Conservation (phyloP, 2,329 filamentous ascomycete genomes). For the Metarhizium guizhouense region DNA sequence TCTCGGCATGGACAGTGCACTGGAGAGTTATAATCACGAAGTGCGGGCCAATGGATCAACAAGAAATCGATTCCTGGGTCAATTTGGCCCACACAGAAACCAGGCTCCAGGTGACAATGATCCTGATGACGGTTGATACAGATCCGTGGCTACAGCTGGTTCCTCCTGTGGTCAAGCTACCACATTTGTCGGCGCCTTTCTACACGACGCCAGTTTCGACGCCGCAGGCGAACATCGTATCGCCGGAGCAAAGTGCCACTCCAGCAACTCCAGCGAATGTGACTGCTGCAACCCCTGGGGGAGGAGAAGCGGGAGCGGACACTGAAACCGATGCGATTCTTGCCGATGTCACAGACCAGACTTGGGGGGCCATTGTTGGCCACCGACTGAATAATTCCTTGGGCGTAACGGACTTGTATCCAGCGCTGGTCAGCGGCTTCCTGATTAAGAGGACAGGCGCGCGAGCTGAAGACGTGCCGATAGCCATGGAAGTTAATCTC, state of each 20-base stretch:
- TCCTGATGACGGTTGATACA: constrained; percentile 56
- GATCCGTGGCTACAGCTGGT: constrained; percentile 55
- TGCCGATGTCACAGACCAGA: constrained; percentile 64
- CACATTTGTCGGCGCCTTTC: constrained; percentile 34
- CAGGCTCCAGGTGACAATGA: constrained; percentile 42
- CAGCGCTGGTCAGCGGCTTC: constrained; percentile 55
- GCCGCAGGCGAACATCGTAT: constrained; percentile 50
- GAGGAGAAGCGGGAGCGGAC: constrained; percentile 33
- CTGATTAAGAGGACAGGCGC: constrained; percentile 54
- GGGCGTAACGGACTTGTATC: constrained; percentile 44
- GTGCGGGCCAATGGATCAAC: constrained; percentile 56
- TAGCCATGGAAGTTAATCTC: constrained; percentile 55
- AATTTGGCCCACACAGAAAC: constrained; percentile 42
- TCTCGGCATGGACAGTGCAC: constrained; percentile 59
- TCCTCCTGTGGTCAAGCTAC: constrained; percentile 43
- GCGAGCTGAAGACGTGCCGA: constrained; percentile 47
- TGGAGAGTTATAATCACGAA: constrained; percentile 73
- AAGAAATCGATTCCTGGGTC: constrained; percentile 55
- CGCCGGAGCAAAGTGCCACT: constrained; percentile 49
- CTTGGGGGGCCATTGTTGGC: constrained; percentile 63
- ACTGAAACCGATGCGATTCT: constrained; percentile 52
- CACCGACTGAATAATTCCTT: constrained; percentile 55
- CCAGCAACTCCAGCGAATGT: constrained; percentile 37
- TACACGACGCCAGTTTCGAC: constrained; percentile 61
- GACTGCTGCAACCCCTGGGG: constrained; percentile 37